A percentile compares a stretch with the other conserved stretches of the same genome.
phyloP scores from a whole-genome alignment of 176 grass and related monocot species.

The bread wheat (Triticum aestivum) region IWGSC_CS_RefSeq_v2.1 NC_057800.1:70003157-70003656 shows the following conservation, averaged over 20 bases:
- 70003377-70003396: not conserved
- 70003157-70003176: not conserved
- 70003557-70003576: not conserved
- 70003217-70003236: not conserved
- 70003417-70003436: constrained; percentile 6
- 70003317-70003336: not conserved
- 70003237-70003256: not conserved
- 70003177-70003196: not conserved
- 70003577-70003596: not conserved
- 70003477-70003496: not conserved
- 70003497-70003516: not conserved
- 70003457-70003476: constrained; percentile 2
- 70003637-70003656: not conserved
- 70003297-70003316: not conserved
- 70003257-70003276: not conserved
- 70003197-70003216: not conserved
- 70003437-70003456: not conserved
- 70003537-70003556: not conserved
- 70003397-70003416: not conserved
- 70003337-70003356: not conserved
- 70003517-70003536: not conserved
- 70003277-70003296: not conserved
- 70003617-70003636: not conserved
- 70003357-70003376: not conserved
- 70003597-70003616: not conserved